Conservation (phyloP, 225 moss, liverwort and hornwort species). For the Climacium dendroides region DNA sequence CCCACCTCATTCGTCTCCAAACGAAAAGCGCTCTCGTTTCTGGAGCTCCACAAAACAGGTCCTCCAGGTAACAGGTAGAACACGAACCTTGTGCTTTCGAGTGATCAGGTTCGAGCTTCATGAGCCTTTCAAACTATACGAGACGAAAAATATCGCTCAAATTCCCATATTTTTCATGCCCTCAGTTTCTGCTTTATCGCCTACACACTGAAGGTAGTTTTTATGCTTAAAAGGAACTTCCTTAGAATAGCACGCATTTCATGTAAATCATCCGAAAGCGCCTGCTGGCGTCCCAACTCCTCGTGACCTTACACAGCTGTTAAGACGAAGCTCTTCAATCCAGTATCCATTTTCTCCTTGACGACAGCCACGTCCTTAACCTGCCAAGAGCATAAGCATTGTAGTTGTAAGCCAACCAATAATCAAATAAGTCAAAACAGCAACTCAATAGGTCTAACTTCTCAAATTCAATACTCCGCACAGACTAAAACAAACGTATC, state of each 20-base stretch:
- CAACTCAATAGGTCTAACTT: not conserved
- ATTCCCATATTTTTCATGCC: not conserved
- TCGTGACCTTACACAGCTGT: conserved; percentile 17
- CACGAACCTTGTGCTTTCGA: not conserved
- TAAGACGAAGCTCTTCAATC: not conserved
- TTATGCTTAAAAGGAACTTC: not conserved
- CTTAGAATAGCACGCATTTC: not conserved
- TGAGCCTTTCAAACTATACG: not conserved
- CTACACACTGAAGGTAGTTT: not conserved
- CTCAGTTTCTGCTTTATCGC: not conserved
- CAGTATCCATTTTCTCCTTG: conserved; percentile 20
- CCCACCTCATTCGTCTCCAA: conserved; percentile 7
- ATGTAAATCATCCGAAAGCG: not conserved
- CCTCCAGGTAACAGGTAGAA: not conserved
- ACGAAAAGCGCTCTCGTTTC: not conserved
- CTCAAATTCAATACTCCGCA: not conserved
- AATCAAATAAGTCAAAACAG: not conserved
- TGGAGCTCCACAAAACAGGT: not conserved
- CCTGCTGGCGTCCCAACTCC: not conserved
- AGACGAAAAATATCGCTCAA: not conserved
- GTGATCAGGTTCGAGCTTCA: not conserved
- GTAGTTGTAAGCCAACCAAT: not conserved
- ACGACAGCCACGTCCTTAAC: conserved; percentile 48
- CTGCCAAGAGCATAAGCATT: not conserved
- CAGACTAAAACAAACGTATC: not conserved